Conservation (phyloP, 1,284 basidiomycete genomes). For the Rhodofomes roseus region DNA sequence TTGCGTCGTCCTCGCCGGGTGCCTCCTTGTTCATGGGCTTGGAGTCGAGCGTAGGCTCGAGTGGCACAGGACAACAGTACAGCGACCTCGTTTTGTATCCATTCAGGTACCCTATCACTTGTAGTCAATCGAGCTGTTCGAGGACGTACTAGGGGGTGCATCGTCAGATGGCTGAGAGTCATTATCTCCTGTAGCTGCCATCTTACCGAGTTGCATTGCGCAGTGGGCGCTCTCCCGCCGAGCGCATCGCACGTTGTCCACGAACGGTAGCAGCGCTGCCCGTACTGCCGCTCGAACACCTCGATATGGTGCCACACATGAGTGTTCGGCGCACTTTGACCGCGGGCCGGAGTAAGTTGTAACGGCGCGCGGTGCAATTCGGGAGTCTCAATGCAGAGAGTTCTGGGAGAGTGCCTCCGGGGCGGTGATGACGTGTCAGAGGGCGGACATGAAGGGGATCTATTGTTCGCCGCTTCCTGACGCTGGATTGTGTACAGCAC, state of each 20-base stretch:
- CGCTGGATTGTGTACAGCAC: conserved; percentile 1
- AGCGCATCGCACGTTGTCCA: neutral
- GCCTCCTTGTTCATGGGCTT: neutral
- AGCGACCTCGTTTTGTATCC: neutral
- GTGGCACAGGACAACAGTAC: neutral
- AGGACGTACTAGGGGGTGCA: neutral
- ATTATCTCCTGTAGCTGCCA: neutral
- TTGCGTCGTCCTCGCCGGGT: neutral
- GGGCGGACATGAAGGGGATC: neutral
- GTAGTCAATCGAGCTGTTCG: neutral
- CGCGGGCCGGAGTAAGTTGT: neutral
- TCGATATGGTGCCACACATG: neutral
- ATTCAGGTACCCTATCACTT: neutral
- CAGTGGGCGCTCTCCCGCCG: neutral
- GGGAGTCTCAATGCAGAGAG: neutral
- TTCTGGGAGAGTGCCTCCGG: neutral
- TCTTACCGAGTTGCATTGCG: neutral
- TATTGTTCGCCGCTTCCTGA: neutral
- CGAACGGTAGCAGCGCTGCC: neutral
- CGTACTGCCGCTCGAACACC: neutral
- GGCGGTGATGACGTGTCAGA: neutral
- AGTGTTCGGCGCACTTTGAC: neutral
- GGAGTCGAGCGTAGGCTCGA: neutral
- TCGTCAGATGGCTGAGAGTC: neutral
- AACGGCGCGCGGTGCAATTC: neutral